A percentile compares a stretch with the other conserved stretches of the same genome.
These are phyloP conservation scores for Rhodotorula toruloides DNA, from an alignment of 768 basidiomycete genomes.

Conservation along the genomic window DNA sequence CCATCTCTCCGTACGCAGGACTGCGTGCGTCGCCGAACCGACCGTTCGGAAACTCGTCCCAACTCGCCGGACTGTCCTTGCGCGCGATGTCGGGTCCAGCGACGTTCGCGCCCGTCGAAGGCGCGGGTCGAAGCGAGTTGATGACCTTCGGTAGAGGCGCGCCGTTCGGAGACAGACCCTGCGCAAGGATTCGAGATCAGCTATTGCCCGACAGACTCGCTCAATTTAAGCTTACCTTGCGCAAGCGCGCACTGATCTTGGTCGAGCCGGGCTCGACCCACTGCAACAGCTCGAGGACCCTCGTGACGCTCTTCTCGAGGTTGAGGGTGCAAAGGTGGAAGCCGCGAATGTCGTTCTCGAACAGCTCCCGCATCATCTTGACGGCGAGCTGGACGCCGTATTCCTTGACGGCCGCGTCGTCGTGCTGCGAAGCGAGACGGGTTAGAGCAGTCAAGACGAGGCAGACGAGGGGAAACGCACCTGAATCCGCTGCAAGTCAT, in stretches of 20 bases:
- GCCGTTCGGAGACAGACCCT: constrained; percentile 77
- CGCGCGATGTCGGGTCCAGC: constrained; percentile 23
- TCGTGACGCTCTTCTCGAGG: constrained; percentile 87
- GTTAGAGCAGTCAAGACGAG: not conserved
- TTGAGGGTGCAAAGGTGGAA: constrained; percentile 95
- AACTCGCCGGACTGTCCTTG: constrained; percentile 38
- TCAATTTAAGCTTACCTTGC: constrained; percentile 22
- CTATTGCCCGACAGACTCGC: not conserved
- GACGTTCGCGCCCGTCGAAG: not conserved
- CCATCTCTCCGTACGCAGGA: constrained; percentile 96
- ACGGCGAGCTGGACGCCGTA: constrained; percentile 85
- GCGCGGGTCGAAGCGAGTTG: constrained; percentile 25
- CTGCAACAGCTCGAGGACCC: constrained; percentile 69
- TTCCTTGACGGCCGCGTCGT: constrained; percentile 88
- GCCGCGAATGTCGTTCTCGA: constrained; percentile 67
- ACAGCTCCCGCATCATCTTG: constrained; percentile 61
- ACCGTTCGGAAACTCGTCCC: constrained; percentile 87
- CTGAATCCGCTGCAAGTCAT: constrained; percentile 66
- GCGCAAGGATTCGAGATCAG: constrained; percentile 19
- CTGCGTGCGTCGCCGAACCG: constrained; percentile 95
- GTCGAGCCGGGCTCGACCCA: constrained; percentile 53
- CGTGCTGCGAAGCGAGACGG: constrained; percentile 56
- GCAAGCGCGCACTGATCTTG: constrained; percentile 1
- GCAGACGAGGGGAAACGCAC: constrained; percentile 50
- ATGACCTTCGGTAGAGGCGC: constrained; percentile 28